Evolutionary conservation across 805 yeast species (phyloP), one percentile per base, ranked within the genome.

Genomic region (Isabelozyma gotoi): DNA sequence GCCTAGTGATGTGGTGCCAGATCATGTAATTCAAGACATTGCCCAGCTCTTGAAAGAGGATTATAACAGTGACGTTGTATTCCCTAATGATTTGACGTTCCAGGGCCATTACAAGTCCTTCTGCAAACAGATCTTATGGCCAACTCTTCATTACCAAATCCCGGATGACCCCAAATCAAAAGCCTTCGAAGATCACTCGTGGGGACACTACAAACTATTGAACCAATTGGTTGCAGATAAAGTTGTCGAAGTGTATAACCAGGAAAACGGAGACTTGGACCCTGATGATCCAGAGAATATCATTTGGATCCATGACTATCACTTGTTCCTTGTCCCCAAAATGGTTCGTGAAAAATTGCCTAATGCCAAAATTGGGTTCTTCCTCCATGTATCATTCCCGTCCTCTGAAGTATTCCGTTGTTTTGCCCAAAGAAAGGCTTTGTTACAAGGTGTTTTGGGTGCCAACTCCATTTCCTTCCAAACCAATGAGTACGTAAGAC

Each of bases 101-200:
- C 86, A 85, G 56, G 97, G 97, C 16, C 96, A 91, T 59, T 94
- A 94, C 63, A 82, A 81, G 45, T 87, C 88, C 41, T 94, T 86
- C 62, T 92, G 97, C 63, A 94, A 94, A 64, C 95, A 91, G 57
- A 88, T 94, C 33, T 70, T 94, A 48, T 94, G 98, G 98, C 99
- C 99, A 24, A 88, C 97, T 2, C 76, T 94, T 49, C 84, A 80
- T 53, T 94, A 94, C 60, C 97, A 92, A 63, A 88, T 92, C 32
- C 98, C 98, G 0, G 98, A 94, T 63, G 84, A 91, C 58, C 95
- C 97, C 40, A 88, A 86, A 53, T 84, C 96, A 1, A 90, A 90
- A 62, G 96, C 96, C 0, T 94, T 92, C 64, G 97, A 92, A 63
- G 97, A 88, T 51, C 95, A 90, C 60, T 88, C 97, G 1, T 92